These are phyloP conservation scores for Scedosporium apiospermum DNA, from an alignment of 2,329 filamentous ascomycete genomes.

Conservation along the genomic window DNA sequence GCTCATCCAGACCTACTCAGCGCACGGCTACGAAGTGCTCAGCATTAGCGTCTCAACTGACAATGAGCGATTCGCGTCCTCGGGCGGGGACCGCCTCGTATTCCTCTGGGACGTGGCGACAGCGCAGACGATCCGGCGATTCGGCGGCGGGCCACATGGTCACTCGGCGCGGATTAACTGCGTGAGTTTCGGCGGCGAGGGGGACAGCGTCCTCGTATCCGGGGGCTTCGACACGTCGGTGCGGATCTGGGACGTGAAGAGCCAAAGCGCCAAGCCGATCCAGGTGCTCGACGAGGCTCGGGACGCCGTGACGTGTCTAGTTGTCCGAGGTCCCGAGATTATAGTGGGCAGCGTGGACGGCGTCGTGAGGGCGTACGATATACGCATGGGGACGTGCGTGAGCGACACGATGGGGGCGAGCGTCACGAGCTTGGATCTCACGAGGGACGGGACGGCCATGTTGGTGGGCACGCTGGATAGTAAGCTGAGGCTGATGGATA, in stretches of 20 bases:
- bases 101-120: slow-evolving; percentile 92
- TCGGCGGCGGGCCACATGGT: slow-evolving; percentile 49
- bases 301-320: slow-evolving; percentile 53
- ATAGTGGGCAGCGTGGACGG: slow-evolving; percentile 77
- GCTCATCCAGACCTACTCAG: slow-evolving; percentile 79
- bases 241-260: slow-evolving; percentile 63
- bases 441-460: slow-evolving; percentile 63
- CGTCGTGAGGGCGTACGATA: slow-evolving; percentile 69
- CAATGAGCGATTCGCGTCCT: slow-evolving; percentile 80
- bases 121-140: slow-evolving; percentile 67
- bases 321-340: slow-evolving; percentile 45
- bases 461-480: slow-evolving; percentile 70
- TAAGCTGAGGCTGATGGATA: slow-evolving; percentile 71
- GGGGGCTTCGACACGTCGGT: slow-evolving; percentile 69
- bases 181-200: slow-evolving; percentile 69
- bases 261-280: slow-evolving; percentile 47
- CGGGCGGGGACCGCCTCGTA: slow-evolving; percentile 80
- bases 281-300: slow-evolving; percentile 65
- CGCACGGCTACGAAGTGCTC: slow-evolving; percentile 88
- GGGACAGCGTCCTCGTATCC: slow-evolving; percentile 61
- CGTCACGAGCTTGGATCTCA: slow-evolving; percentile 68
- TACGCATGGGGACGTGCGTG: slow-evolving; percentile 62
- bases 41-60: slow-evolving; percentile 63
- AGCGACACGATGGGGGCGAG: slow-evolving; percentile 60
- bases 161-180: slow-evolving; percentile 69